A percentile compares a stretch with the other conserved stretches of the same genome.
phyloP scores from a whole-genome alignment of 805 yeast genomes.

The Lipomyces yamanashiensis region DNA sequence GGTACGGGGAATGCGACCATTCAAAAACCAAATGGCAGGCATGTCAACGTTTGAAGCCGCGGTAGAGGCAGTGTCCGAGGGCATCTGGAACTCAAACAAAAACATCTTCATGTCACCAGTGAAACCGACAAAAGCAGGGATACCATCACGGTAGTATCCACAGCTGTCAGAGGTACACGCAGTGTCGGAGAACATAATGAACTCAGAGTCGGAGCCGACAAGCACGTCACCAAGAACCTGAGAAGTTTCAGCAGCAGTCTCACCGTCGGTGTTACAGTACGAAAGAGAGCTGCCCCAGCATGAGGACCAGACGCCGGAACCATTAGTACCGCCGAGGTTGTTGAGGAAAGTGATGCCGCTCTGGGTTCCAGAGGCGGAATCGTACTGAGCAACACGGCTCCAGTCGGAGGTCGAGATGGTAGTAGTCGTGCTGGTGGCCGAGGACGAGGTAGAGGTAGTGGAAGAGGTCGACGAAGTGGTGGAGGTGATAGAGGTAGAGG shows the following conservation, averaged over 20 bases:
- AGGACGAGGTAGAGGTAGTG: constrained; percentile 34
- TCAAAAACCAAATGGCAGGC: constrained; percentile 98
- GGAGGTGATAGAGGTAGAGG: constrained; percentile 17
- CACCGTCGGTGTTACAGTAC: constrained; percentile 78
- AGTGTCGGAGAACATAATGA: constrained; percentile 70
- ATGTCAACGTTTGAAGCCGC: constrained; percentile 74
- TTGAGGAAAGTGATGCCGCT: constrained; percentile 81
- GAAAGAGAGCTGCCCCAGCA: constrained; percentile 93
- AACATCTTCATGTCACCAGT: constrained; percentile 83
- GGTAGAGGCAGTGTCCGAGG: constrained; percentile 59
- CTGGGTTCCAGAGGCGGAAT: constrained; percentile 65
- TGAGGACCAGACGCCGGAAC: constrained; percentile 86
- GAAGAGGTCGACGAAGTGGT: constrained; percentile 38
- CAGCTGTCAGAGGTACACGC: constrained; percentile 57
- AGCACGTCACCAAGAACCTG: constrained; percentile 70
- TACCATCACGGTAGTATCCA: constrained; percentile 83
- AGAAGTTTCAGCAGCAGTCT: constrained; percentile 70
- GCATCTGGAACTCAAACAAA: constrained; percentile 94
- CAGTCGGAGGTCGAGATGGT: constrained; percentile 46
- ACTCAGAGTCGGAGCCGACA: constrained; percentile 75
- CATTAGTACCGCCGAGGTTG: constrained; percentile 80
- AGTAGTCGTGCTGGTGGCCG: constrained; percentile 40
- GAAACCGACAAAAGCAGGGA: constrained; percentile 95
- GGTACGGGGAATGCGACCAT: constrained; percentile 96
- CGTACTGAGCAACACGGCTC: constrained; percentile 58